Base-by-base conservation (phyloP, 1,284 basidiomycete species). In the Tremellales sp. region DNA sequence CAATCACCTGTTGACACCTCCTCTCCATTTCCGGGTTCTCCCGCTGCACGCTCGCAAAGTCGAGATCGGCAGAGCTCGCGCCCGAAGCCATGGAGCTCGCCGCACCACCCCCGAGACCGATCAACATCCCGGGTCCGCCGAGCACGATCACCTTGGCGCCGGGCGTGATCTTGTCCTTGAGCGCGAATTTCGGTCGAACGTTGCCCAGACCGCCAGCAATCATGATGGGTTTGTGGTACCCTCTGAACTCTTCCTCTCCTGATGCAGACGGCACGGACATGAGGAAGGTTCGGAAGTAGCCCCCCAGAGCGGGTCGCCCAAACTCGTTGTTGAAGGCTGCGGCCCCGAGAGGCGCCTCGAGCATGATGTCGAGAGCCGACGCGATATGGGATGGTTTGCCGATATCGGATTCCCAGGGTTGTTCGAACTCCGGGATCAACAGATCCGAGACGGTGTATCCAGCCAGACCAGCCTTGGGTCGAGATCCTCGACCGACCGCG, bases 161-260 rank as follows among this genome's bases (percentile, higher is more conserved):
- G 6, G 84, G 77, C 1, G 78, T 75, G 61, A 95, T 89, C 51
- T 75, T 74, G 3, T 79, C 76, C 74, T 97, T 97, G 61, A 76
- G 78, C 12, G 91, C 83, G 61, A 86, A 91, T 50, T 80, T 72
- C 2, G 86, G 83, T 21, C 88, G 82, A 31, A 98, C 93, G 63
- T 88, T 97, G 8, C 94, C 94, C 50, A 94, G 82, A 33, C 94
- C 94, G 40, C 94, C 94, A 14, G 95, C 95, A 56, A 98, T 86
- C 95, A 99, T 99, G 76, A 99, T 97, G 13, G 94, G 94, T 72
- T 99, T 99, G 76, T 98, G 95, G 75, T 97, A 99, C 0, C 94
- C 94, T 48, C 92, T 79, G 65, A 68, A 72, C 54, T 73, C 70
- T 16, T 56, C 51, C 31, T 52, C 51, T n/a, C 93, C 78, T 66